A percentile compares a stretch with the other conserved stretches of the same genome.
phyloP scores from a whole-genome alignment of 441 rosid species.

The Cnidoscolus chayamansa region DNA sequence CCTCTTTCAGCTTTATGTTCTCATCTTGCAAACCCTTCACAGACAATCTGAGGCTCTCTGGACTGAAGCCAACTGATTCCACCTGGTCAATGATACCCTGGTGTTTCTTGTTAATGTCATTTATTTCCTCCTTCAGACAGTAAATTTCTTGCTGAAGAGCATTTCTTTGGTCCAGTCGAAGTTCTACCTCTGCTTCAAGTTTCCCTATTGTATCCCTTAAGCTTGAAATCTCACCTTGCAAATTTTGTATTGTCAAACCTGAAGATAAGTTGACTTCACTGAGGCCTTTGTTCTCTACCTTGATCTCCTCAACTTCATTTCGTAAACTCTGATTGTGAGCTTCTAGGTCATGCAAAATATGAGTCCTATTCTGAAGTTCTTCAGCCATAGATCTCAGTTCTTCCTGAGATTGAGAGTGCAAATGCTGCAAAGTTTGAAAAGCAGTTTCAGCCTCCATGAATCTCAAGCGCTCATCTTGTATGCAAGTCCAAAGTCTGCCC shows the following conservation, averaged over 20 bases:
- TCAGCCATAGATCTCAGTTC: slow-evolving; percentile 67
- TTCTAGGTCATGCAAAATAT: slow-evolving; percentile 65
- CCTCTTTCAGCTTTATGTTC: slow-evolving; percentile 51
- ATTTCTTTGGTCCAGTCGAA: slow-evolving; percentile 79
- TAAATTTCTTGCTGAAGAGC: slow-evolving; percentile 96
- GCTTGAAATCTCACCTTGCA: slow-evolving; percentile 66
- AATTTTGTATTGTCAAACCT: slow-evolving; percentile 53
- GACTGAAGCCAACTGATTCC: slow-evolving; percentile 59
- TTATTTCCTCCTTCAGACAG: slow-evolving; percentile 86
- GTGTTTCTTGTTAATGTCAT: slow-evolving; percentile 62
- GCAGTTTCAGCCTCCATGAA: slow-evolving; percentile 97
- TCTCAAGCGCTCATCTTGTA: slow-evolving; percentile 82
- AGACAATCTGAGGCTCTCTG: slow-evolving; percentile 55
- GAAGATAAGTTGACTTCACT: slow-evolving; percentile 68
- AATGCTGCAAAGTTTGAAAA: slow-evolving; percentile 86
- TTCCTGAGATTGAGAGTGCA: slow-evolving; percentile 92
- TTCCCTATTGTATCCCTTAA: slow-evolving; percentile 62
- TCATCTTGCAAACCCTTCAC: slow-evolving; percentile 66
- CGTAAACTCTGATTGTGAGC: slow-evolving; percentile 49
- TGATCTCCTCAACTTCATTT: slow-evolving; percentile 55
- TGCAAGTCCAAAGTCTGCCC: slow-evolving; percentile 75
- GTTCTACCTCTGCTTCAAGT: slow-evolving; percentile 85
- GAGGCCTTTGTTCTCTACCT: slow-evolving; percentile 56
- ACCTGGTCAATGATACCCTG: slow-evolving; percentile 62
- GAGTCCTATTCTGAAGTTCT: slow-evolving; percentile 65